Conservation (phyloP, 345 rosid genomes). For the Murraya paniculata region DNA sequence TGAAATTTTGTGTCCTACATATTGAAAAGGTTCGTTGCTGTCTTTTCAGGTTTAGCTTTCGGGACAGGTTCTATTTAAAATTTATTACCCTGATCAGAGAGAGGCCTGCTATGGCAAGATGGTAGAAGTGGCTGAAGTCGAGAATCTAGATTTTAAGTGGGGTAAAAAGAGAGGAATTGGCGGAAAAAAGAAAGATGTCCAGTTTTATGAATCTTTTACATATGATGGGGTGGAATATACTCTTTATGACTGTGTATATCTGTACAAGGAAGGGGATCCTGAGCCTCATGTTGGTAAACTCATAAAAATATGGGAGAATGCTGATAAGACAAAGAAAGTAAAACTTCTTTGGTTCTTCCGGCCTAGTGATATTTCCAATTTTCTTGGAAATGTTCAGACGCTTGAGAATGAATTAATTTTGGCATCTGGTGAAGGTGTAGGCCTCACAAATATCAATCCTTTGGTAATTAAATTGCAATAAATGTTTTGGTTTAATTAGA, state of each 20-base stretch:
- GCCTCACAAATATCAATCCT: slow-evolving; percentile 65
- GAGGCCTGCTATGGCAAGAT: slow-evolving; percentile 33
- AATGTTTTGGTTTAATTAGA: neutral
- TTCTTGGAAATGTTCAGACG: slow-evolving; percentile 34
- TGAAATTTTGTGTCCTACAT: neutral
- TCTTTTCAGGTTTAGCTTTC: slow-evolving; percentile 14
- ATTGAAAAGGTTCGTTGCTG: neutral
- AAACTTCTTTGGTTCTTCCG: slow-evolving; percentile 82
- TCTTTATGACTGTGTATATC: slow-evolving; percentile 69
- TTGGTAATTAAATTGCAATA: slow-evolving; percentile 54
- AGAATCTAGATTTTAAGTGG: slow-evolving; percentile 65
- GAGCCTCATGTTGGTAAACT: slow-evolving; percentile 77
- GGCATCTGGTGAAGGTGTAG: slow-evolving; percentile 80
- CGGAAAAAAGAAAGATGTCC: slow-evolving; percentile 57
- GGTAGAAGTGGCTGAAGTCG: slow-evolving; percentile 42
- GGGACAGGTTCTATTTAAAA: neutral
- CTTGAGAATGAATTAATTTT: slow-evolving; percentile 67
- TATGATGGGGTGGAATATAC: slow-evolving; percentile 60
- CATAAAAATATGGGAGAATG: slow-evolving; percentile 66
- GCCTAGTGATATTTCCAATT: slow-evolving; percentile 54
- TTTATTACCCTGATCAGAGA: neutral
- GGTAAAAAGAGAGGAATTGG: slow-evolving; percentile 59
- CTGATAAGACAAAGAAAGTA: slow-evolving; percentile 45
- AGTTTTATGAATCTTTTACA: slow-evolving; percentile 69
- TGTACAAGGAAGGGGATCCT: slow-evolving; percentile 33